Conservation (phyloP, 2,329 filamentous ascomycete genomes). For the Aspergillus udagawae region DNA sequence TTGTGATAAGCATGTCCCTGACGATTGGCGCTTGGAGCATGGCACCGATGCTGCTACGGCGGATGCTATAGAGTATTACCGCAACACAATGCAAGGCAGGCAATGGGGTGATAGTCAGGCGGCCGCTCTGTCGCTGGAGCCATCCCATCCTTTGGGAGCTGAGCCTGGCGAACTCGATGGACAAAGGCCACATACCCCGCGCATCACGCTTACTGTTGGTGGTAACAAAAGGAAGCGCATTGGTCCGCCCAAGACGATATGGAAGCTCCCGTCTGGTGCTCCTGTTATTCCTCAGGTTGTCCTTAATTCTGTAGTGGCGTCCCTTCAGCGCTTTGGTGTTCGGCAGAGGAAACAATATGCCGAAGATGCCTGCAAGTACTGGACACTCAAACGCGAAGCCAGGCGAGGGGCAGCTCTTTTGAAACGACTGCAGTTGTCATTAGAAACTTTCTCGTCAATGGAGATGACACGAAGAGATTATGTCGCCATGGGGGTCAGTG, state of each 20-base stretch:
- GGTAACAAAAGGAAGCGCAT: slow-evolving; percentile 57
- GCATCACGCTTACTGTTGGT: slow-evolving; percentile 51
- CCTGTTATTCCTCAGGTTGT: slow-evolving; percentile 89
- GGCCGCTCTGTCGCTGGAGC: slow-evolving; percentile 75
- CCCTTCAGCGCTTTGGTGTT: slow-evolving; percentile 76
- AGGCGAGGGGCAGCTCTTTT: slow-evolving; percentile 85
- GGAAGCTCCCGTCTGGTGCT: slow-evolving; percentile 91
- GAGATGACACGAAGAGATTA: slow-evolving; percentile 95
- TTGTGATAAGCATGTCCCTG: slow-evolving; percentile 90
- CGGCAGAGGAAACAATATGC: slow-evolving; percentile 89
- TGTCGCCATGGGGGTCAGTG: slow-evolving; percentile 85
- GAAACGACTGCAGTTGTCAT: slow-evolving; percentile 87
- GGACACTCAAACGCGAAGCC: slow-evolving; percentile 94
- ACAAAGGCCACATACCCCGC: slow-evolving; percentile 39
- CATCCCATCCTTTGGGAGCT: slow-evolving; percentile 60
- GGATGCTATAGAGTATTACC: slow-evolving; percentile 85
- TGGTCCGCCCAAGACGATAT: slow-evolving; percentile 61
- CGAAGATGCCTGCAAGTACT: slow-evolving; percentile 91
- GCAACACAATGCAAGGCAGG: slow-evolving; percentile 78
- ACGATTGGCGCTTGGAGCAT: slow-evolving; percentile 83
- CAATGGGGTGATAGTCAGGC: slow-evolving; percentile 90
- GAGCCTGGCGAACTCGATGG: slow-evolving; percentile 46
- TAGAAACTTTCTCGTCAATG: slow-evolving; percentile 96
- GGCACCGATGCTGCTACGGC: slow-evolving; percentile 74
- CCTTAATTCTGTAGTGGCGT: slow-evolving; percentile 78